Evolutionary conservation across 2,329 filamentous ascomycete species (phyloP), one percentile per base, ranked within the genome.

Genomic region (Penicillium rolfsii): DNA sequence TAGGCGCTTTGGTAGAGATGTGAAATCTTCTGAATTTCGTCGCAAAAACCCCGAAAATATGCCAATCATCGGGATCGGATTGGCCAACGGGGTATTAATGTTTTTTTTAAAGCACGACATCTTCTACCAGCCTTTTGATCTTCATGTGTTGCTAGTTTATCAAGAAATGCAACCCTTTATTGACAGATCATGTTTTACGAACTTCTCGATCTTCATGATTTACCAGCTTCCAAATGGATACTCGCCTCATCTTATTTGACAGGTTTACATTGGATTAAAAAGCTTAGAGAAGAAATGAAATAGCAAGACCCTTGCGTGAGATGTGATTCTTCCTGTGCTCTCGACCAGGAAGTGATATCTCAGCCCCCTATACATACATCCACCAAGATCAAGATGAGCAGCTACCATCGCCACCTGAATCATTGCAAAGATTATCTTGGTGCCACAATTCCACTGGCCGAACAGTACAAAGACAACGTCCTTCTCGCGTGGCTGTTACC

Each of bases 61-160:
- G 16, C 38, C 0, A 58, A 66, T 50, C 14, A 50, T 24, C 38
- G 38, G 1, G 41, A 41, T 26, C 22, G 57, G 26, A 36, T 66
- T 28, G 24, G 41, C 3, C 55, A 56, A n/a, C 59, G 61, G 4
- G 64, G 61, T 1, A 40, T 66, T 19, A 19, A 19, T 19, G 19
- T 19, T 19, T 19, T 19, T 19, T 54, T 30, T 43, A 16, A 54
- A 19, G 5, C 3, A 16, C 33, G 9, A n/a, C 5, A 24, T 5
- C 8, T 7, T 1, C 8, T 12, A 4, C 11, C 7, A 12, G 7
- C 11, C 26, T 26, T 26, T 24, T 12, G 11, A 4, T 33, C 33
- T 28, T 49, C 26, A 7, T 49, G 5, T 11, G 1, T 22, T 22
- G 19, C 19, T 22, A 22, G 19, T 22, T 22, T 22, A 22, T 22